Percentiles rank a stretch among this genome's conserved stretches.
Evolutionary conservation across 768 basidiomycete genomes (phyloP).

Genomic region (Lactarius indigo): DNA sequence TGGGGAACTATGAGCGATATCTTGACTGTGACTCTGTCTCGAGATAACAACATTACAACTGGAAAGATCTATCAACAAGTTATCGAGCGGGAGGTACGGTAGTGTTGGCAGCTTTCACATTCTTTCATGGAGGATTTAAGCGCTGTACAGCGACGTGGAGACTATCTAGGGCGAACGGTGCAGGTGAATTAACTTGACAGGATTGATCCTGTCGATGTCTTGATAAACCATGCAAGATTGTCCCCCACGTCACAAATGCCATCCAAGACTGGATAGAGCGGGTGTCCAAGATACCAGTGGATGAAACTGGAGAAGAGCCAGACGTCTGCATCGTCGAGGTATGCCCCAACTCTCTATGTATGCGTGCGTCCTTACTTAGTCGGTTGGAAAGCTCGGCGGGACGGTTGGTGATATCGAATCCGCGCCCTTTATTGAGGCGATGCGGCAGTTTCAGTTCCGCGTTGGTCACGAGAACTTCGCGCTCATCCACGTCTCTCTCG

Average conservation of each 20-base stretch:
- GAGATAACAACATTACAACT: conserved; percentile 97
- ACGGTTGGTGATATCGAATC: conserved; percentile 99
- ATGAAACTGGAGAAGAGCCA: conserved; percentile 87
- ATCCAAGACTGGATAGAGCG: conserved; percentile 99
- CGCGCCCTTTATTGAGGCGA: conserved; percentile 95
- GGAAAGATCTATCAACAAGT: conserved; percentile 97
- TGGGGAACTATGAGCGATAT: conserved; percentile 99
- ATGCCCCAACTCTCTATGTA: conserved; percentile 19
- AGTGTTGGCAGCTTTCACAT: conserved; percentile 27
- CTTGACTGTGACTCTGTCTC: conserved; percentile 88
- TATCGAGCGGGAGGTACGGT: conserved; percentile 87
- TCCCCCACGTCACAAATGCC: conserved; percentile 93
- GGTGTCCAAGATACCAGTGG: conserved; percentile 90
- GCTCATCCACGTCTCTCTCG: conserved; percentile 92
- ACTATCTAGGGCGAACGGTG: conserved; percentile 95
- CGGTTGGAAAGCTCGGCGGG: conserved; percentile 71
- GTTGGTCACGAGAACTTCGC: conserved; percentile 97
- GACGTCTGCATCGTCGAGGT: conserved; percentile 99
- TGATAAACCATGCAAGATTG: conserved; percentile 51
- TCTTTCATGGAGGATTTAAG: conserved; percentile 12
- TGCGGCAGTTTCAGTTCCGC: conserved; percentile 99
- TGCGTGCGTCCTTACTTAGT: not conserved
- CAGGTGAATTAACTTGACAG: conserved; percentile 51
- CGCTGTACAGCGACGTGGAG: conserved; percentile 59
- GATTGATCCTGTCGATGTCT: conserved; percentile 1